These are phyloP conservation scores for Scleroderma bovista DNA, from an alignment of 768 basidiomycete genomes.

Conservation along the genomic window DNA sequence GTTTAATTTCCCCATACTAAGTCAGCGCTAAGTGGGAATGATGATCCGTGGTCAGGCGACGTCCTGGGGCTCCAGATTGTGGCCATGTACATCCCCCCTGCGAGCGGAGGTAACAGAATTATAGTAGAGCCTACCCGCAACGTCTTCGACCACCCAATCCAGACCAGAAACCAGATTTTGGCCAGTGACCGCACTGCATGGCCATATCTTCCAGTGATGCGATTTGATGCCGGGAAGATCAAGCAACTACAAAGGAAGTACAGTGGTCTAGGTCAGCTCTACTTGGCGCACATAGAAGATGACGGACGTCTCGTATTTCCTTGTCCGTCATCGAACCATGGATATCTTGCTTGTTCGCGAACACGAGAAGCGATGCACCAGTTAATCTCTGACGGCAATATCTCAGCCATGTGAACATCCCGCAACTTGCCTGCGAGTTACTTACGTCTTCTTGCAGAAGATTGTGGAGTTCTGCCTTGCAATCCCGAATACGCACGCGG, in stretches of 20 bases:
- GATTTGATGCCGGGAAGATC: conserved; percentile 76
- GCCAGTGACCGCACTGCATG: conserved; percentile 92
- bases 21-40: too few relatives aligned
- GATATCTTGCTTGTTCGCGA: conserved; percentile 98
- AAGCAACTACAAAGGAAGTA: conserved; percentile 52
- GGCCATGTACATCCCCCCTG: conserved; percentile 1
- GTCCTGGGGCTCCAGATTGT: conserved; percentile 1
- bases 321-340: conserved; percentile 74
- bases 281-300: not conserved
- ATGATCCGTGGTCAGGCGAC: not conserved
- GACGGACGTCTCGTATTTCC: conserved; percentile 82
- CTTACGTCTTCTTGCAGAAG: conserved; percentile 90
- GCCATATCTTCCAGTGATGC: conserved; percentile 84
- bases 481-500: conserved; percentile 84
- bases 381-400: conserved; percentile 64
- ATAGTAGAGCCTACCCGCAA: conserved; percentile 86
- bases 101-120: conserved; percentile 34
- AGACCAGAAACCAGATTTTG: conserved; percentile 78
- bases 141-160: conserved; percentile 88
- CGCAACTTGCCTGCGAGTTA: conserved; percentile 2
- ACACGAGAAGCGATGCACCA: conserved; percentile 92
- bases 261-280: conserved; percentile 6
- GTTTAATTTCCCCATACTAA: too few relatives aligned
- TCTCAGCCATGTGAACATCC: conserved; percentile 5
- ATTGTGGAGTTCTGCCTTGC: conserved; percentile 78